Evolutionary conservation across 495 filamentous ascomycete species (phyloP).

Genomic region (Aspergillus conjunctus): DNA sequence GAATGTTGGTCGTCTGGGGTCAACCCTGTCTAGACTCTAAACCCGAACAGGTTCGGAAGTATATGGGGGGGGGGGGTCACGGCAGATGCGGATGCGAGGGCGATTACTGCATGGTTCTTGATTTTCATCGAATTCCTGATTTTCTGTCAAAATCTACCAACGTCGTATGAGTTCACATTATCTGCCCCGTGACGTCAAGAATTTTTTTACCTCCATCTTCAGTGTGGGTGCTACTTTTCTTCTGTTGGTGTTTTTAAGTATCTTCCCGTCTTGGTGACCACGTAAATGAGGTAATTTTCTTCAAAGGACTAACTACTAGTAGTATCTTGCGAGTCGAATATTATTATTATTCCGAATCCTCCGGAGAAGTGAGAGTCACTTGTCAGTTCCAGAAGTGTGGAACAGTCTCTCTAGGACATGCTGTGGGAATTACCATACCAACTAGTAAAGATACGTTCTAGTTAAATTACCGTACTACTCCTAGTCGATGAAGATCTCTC

Average conservation of each 20-base stretch:
- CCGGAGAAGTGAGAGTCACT: too few species aligned
- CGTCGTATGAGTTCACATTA: too few species aligned
- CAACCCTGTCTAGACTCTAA: too few species aligned
- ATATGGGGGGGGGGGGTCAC: not conserved
- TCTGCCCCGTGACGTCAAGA: too few species aligned
- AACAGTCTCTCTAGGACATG: not conserved
- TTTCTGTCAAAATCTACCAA: too few species aligned
- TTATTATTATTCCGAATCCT: too few species aligned
- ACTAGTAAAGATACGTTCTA: not conserved
- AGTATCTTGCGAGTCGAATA: too few species aligned
- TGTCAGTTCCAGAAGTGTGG: not conserved
- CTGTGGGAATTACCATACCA: not conserved
- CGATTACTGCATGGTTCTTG: conserved; percentile 14
- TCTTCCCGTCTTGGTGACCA: not conserved
- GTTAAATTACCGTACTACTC: not conserved
- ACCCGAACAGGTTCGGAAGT: not conserved
- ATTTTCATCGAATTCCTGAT: not conserved
- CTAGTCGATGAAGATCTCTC: not conserved
- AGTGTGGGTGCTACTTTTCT: too few species aligned
- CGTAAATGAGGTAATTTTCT: not conserved
- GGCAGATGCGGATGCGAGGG: conserved; percentile 15
- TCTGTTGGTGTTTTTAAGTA: too few species aligned
- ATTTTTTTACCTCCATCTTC: too few species aligned
- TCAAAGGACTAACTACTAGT: too few species aligned
- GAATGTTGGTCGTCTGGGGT: too few species aligned